phyloP scores from a whole-genome alignment of 1,284 basidiomycete species.

The Leccinum laetum region DNA sequence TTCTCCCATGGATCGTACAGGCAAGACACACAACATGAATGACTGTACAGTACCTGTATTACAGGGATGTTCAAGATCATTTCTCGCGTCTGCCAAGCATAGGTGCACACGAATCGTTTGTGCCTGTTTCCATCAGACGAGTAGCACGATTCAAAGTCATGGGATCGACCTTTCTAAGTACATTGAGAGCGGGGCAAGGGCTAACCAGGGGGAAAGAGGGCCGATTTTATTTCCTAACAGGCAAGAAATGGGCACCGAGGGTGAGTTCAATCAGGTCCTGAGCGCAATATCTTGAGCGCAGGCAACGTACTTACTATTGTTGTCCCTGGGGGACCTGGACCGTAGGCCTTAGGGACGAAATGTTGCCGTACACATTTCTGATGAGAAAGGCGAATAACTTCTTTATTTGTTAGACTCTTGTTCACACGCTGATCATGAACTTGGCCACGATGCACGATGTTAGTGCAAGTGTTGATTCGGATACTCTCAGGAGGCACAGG shows the following conservation, averaged over 20 bases:
- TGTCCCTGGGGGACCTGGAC: neutral
- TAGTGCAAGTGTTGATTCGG: neutral
- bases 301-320: neutral
- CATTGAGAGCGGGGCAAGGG: neutral
- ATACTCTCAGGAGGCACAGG: neutral
- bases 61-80: neutral
- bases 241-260: neutral
- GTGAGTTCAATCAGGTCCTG: neutral
- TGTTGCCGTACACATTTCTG: neutral
- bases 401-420: neutral
- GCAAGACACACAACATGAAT: neutral
- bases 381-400: neutral
- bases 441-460: neutral
- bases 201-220: neutral
- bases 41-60: neutral
- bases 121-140: neutral
- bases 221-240: neutral
- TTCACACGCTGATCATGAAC: neutral
- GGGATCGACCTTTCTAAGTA: neutral
- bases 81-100: neutral
- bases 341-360: neutral
- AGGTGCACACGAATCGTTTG: neutral
- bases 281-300: neutral
- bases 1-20: neutral
- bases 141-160: neutral